Base-by-base conservation (phyloP, 495 filamentous ascomycete genomes). In the Xylaria palmicola region DNA sequence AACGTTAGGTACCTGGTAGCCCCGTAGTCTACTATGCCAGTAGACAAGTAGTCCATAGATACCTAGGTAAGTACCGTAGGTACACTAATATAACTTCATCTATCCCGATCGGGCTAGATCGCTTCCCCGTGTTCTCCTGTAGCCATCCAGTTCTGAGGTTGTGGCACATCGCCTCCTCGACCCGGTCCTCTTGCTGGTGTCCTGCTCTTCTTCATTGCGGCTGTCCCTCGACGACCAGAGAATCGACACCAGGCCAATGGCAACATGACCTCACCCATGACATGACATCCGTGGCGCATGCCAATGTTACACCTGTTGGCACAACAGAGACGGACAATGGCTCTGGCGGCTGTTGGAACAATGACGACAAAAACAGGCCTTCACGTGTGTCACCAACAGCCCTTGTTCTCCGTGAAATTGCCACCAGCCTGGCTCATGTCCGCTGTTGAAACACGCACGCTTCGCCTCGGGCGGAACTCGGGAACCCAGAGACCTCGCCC, bases 221-320 rank as follows among this genome's bases (percentile, higher is more conserved):
- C 52, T 20, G 9, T 40, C 5, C 39, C 20, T 53, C n/a, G 50
- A 53, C 50, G 30, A 20, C 34, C 34, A 29, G 15, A n/a, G 13
- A 40, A 53, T 6, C n/a, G 4, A n/a, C 17, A 19, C 13, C 4
- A 20, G n/a, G 17, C 17, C 41, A 20, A 20, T 6, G 15, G 17
- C 17, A 19, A 10, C 6, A 5, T 34, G 5, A 5, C 32, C 32
- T 34, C 48, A 32, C 53, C 39, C 27, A 41, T n/a, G 17, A 15
- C 24, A 56, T 34, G 39, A 30, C 26, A 34, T 56, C 17, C 9
- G 34, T 30, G 39, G 53, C 53, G 53, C 53, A 55, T 40, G 20
- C 7, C 15, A 41, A 40, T 41, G 51, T 29, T 55, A 40, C 51
- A 55, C 34, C 30, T 41, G 4, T 10, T n/a, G n/a, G n/a, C n/a